Evolutionary conservation across 2,329 filamentous ascomycete species (phyloP), one percentile per base, ranked within the genome.

Genomic region (Tympanopsis confertula): DNA sequence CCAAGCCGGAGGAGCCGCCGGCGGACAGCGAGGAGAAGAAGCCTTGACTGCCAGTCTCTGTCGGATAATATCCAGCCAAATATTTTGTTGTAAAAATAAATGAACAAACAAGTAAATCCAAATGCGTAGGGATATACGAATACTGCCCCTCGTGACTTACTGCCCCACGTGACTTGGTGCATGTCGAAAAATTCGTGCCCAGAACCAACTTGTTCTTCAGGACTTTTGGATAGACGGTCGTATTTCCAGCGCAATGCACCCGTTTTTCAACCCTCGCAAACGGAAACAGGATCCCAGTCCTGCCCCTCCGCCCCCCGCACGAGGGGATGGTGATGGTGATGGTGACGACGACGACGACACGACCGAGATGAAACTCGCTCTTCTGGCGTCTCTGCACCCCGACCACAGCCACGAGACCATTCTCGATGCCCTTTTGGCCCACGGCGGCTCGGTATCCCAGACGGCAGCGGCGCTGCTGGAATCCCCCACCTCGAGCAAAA

Each of bases 291-390:
- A 7, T 26, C 22, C 22, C 22, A 10, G 7, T n/a, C n/a, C 22
- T 7, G 22, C 22, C 7, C 7, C 7, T 7, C 22, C 22, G 7
- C 22, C 22, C 22, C 22, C 22, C n/a, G n/a, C 22, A 26, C n/a
- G 7, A 7, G 7, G 7, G 7, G 22, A 26, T n/a, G 7, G 7
- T 7, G 22, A 7, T n/a, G 22, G 7, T 7, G 22, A 26, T n/a
- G 22, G 7, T n/a, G 22, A 26, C 22, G 22, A 26, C 14, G 71
- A 77, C 13, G 76, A 87, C 13, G 84, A 94, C 35, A 79, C 83
- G 1, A 98, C 91, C 0, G 91, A 96, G 44, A 67, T 93, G 48
- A 96, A 95, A 52, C 62, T 98, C 13, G 87, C 87, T 1, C 65
- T 94, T 2, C 63, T 98, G 3, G 73, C 81, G 2, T 96, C 91